Evolutionary conservation across 164 flowering plant species (phyloP).

Genomic region (Kalanchoe fedtschenkoi): DNA sequence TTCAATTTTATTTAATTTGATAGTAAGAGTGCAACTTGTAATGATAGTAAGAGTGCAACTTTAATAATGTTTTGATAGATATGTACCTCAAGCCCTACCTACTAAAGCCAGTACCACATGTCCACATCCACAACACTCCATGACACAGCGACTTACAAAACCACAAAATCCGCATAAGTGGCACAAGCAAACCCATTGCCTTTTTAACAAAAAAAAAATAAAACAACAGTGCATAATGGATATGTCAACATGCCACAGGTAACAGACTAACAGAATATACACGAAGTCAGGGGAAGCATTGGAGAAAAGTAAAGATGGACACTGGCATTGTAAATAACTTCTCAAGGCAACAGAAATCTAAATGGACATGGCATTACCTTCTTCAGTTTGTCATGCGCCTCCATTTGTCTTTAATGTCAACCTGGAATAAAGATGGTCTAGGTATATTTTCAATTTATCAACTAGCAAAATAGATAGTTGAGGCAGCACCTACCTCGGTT

Average conservation of each 20-base stretch:
- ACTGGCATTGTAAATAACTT: background rate
- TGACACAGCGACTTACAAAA: too few relatives aligned
- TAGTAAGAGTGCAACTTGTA: too few relatives aligned
- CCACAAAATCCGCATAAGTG: too few relatives aligned
- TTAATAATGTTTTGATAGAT: too few relatives aligned
- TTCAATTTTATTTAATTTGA: too few relatives aligned
- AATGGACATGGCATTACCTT: background rate
- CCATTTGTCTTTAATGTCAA: slow-evolving; percentile 80
- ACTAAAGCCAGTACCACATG: too few relatives aligned
- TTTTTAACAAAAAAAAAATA: too few relatives aligned
- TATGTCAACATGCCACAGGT: background rate
- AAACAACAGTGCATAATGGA: background rate
- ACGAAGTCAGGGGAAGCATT: background rate
- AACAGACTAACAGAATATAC: background rate
- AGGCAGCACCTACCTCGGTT: slow-evolving; percentile 33
- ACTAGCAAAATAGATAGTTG: background rate
- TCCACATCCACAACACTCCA: too few relatives aligned
- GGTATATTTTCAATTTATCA: background rate
- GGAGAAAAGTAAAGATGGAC: background rate
- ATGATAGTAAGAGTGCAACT: too few relatives aligned
- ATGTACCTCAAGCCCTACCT: too few relatives aligned
- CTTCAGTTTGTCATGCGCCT: slow-evolving; percentile 30
- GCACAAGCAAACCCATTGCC: too few relatives aligned
- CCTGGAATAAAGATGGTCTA: slow-evolving; percentile 20
- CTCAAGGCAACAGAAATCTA: background rate